Base-by-base conservation (phyloP, 805 yeast genomes). In the Kazachstania martiniae region DNA sequence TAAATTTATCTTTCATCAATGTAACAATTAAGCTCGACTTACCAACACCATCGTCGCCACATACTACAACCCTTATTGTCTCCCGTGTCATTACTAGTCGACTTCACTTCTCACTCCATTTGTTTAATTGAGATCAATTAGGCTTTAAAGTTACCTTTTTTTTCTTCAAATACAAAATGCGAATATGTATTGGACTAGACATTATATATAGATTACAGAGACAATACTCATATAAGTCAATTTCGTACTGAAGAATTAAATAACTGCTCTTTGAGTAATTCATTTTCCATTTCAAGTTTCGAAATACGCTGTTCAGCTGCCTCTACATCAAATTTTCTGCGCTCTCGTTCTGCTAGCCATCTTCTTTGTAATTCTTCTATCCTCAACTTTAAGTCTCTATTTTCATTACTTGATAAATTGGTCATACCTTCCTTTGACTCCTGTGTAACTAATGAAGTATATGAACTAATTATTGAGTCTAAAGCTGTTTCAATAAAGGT, bases 1-100 rank as follows among this genome's bases (percentile, higher is more conserved):
- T 78, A 51, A 74, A 86, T 17, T 74, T 70, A 44, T 83, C 95
- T 53, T 86, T 89, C 21, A 85, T 77, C 16, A 91, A 63, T 0
- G 94, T 67, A 0, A 91, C 76, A 15, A 89, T 74, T 30, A 91
- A 61, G 18, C 85, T 74, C 4, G 87, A 76, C 49, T 84, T 84
- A 1, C 94, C 94, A 3, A 84, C 94, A 16, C 84, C 81, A 39
- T 83, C 93, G 58, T 91, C 98, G 8, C 98, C 98, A 56, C 96
- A 86, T 0, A 91, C 77, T 1, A 85, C 94, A 1, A 91, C 78
- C 36, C 94, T 61, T 19, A 89, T 74, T 1, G 72, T 67, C 33
- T 72, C 76, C 53, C 56, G 54, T 8, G 61, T 43, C 66, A 61
- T 61, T 19, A 19, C 10, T 19, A 8, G 22, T n/a, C n/a, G n/a